Percentiles rank a stretch among this genome's conserved stretches.
Conservation (phyloP, 116 monocot species). For the Trichopus zeylanicus region DNA sequence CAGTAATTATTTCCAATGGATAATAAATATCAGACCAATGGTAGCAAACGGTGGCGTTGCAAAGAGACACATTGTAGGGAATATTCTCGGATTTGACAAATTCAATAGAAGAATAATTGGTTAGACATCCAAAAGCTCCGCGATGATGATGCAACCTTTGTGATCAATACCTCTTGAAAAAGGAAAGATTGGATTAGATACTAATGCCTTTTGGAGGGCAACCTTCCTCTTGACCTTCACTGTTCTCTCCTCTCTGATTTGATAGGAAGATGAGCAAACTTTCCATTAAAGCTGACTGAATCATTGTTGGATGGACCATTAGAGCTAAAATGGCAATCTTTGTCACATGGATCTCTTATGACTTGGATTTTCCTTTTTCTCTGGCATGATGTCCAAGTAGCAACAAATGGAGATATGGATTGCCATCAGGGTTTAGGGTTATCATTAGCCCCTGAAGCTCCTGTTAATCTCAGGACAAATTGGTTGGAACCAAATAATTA, state of each 20-base stretch:
- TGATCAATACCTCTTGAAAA: not conserved
- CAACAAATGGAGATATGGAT: not conserved
- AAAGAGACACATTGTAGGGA: too few species aligned
- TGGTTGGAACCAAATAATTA: not conserved
- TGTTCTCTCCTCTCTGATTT: not conserved
- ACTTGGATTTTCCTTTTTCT: not conserved
- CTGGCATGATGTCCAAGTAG: not conserved
- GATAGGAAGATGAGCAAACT: not conserved
- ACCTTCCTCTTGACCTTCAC: not conserved
- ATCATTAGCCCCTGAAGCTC: conserved; percentile 2
- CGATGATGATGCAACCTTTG: not conserved
- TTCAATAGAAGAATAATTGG: not conserved
- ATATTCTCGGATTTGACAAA: too few species aligned
- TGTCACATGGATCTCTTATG: not conserved
- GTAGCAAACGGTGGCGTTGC: too few species aligned
- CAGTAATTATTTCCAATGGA: too few species aligned
- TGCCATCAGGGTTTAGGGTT: not conserved
- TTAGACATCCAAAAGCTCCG: not conserved
- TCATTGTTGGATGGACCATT: not conserved
- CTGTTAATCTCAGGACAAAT: not conserved
- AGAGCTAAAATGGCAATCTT: not conserved
- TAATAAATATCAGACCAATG: too few species aligned
- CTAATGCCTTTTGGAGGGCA: not conserved
- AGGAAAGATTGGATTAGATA: not conserved
- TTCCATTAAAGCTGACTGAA: not conserved